These are phyloP conservation scores for Pseudopyrenochaeta lycopersici DNA, from an alignment of 2,329 filamentous ascomycete species.

Conservation along the genomic window DNA sequence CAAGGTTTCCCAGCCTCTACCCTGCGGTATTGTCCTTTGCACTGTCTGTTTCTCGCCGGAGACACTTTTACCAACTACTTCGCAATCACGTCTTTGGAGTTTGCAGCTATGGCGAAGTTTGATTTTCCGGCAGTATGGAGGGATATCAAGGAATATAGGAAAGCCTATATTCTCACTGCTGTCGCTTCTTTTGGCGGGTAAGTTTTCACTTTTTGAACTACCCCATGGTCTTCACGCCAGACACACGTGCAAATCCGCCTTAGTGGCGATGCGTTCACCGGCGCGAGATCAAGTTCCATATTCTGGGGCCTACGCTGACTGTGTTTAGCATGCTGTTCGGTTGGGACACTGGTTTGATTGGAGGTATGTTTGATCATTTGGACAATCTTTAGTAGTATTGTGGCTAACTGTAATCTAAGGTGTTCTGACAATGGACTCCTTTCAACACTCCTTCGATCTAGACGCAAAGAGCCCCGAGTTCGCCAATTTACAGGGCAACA, in stretches of 20 bases:
- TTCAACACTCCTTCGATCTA: constrained; percentile 53
- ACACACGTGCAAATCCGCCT: too few relatives aligned
- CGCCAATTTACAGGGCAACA: constrained; percentile 54
- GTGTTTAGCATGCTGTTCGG: constrained; percentile 35
- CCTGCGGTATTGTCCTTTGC: not conserved
- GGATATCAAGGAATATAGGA: constrained; percentile 52
- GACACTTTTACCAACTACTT: not conserved
- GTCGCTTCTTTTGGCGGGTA: constrained; percentile 56
- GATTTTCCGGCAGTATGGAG: constrained; percentile 45
- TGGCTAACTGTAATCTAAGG: constrained; percentile 26
- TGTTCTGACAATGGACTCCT: constrained; percentile 54
- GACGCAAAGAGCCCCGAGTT: constrained; percentile 43
- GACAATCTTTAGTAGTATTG: not conserved
- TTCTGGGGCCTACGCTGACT: not conserved
- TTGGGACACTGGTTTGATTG: constrained; percentile 50
- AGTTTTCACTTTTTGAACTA: constrained; percentile 1
- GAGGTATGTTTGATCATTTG: constrained; percentile 7
- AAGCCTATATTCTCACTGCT: constrained; percentile 52
- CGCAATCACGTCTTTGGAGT: not conserved
- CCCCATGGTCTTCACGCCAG: not conserved
- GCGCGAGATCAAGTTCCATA: not conserved
- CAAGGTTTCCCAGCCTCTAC: not conserved
- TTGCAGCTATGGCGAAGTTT: constrained; percentile 41
- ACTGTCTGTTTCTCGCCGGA: too few relatives aligned
- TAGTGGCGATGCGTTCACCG: too few relatives aligned